These are phyloP conservation scores for Chlorophyllum brunneum DNA, from an alignment of 768 basidiomycete genomes.

Conservation along the genomic window DNA sequence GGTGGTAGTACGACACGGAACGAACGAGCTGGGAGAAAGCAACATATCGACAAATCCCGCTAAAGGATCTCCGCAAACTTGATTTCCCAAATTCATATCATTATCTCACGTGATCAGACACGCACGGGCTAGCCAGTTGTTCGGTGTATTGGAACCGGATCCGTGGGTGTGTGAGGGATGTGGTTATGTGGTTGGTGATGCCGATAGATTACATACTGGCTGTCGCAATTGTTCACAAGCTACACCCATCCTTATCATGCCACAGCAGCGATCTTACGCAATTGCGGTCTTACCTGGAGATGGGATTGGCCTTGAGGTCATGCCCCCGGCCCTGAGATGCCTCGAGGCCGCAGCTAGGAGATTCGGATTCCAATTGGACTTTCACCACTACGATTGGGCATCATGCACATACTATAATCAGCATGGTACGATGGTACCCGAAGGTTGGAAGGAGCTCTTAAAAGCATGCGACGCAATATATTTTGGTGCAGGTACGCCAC, in stretches of 20 bases:
- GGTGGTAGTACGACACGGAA: no score
- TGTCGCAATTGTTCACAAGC: not conserved
- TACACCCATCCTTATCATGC: conserved; percentile 14
- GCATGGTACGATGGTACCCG: conserved; percentile 45
- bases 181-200: no score
- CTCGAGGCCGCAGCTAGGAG: conserved; percentile 39
- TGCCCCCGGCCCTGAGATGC: conserved; percentile 43
- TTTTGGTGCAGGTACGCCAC: conserved; percentile 40
- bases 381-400: conserved; percentile 43
- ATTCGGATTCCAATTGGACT: conserved; percentile 43
- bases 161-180: no score
- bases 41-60: no score
- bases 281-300: conserved; percentile 51
- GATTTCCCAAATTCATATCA: no score
- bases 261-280: conserved; percentile 24
- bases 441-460: conserved; percentile 34
- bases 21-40: no score
- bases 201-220: no score
- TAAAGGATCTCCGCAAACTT: no score
- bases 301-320: conserved; percentile 52
- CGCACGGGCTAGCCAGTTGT: no score
- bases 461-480: conserved; percentile 42
- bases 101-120: no score
- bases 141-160: no score
- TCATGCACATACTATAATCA: conserved; percentile 43